Conservation (phyloP, 192 early-diverging fungal genomes). For the Piromyces finnis region DNA sequence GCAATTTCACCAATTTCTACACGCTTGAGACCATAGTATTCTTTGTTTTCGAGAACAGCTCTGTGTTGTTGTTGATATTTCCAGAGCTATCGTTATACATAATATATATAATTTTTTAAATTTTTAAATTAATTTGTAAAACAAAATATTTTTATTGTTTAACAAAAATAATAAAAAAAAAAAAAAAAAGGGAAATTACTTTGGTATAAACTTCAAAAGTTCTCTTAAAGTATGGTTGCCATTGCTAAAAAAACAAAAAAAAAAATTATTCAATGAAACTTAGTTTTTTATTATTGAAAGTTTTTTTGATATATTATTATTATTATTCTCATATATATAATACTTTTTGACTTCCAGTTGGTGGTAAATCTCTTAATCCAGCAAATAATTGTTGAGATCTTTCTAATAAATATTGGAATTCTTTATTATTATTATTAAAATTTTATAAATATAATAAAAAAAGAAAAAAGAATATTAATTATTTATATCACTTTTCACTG, state of each 20-base stretch:
- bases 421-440: conserved; percentile 11
- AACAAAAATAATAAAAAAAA: too few relatives aligned
- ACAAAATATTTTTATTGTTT: too few relatives aligned
- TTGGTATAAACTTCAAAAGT: conserved; percentile 92
- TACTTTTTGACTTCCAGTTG: conserved; percentile 42
- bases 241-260: conserved; percentile 15
- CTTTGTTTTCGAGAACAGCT: conserved; percentile 65
- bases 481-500: too few relatives aligned
- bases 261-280: too few relatives aligned
- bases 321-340: not conserved
- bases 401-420: conserved; percentile 88
- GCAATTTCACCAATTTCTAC: conserved; percentile 98
- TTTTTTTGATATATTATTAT: not conserved
- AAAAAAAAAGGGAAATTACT: not conserved
- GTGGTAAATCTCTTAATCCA: conserved; percentile 76
- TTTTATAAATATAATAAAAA: too few relatives aligned
- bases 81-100: conserved; percentile 49
- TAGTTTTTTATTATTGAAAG: not conserved
- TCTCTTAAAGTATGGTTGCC: conserved; percentile 84
- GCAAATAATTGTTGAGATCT: conserved; percentile 94
- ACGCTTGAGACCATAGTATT: conserved; percentile 83
- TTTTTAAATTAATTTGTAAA: too few relatives aligned
- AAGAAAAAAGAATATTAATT: too few relatives aligned
- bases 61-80: conserved; percentile 86
- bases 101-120: too few relatives aligned